Percentiles rank a stretch among this genome's conserved stretches.
Conservation (phyloP, 306 rosid genomes). For the Begonia peltatifolia region DNA sequence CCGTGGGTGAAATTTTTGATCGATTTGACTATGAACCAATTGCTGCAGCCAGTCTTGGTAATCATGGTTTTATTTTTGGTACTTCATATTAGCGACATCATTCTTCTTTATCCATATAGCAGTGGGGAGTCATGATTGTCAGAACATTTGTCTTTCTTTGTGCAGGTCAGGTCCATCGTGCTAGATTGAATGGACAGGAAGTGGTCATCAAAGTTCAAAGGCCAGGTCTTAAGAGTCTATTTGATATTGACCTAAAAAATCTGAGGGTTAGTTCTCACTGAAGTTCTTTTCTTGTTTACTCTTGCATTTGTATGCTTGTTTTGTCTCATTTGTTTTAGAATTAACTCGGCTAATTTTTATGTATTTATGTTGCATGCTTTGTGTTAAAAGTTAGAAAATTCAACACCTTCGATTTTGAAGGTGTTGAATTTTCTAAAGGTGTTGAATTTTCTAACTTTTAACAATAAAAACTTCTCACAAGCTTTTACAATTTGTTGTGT, state of each 20-base stretch:
- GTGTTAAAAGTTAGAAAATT: no score
- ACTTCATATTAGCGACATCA: neutral
- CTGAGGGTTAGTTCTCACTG: constrained; percentile 69
- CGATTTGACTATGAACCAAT: constrained; percentile 86
- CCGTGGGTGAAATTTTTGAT: constrained; percentile 53
- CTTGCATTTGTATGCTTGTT: neutral
- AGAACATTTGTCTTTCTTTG: constrained; percentile 8
- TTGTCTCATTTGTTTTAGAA: constrained; percentile 4
- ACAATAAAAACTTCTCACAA: neutral
- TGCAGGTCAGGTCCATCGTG: constrained; percentile 99
- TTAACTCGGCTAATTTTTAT: neutral
- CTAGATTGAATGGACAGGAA: constrained; percentile 67
- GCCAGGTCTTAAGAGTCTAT: constrained; percentile 94
- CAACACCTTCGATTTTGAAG: no score
- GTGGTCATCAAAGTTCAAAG: constrained; percentile 94
- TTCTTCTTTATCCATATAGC: no score
- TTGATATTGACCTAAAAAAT: constrained; percentile 91
- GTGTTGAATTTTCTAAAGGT: no score
- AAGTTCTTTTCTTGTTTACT: neutral
- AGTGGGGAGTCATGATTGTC: neutral
- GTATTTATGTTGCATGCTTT: neutral
- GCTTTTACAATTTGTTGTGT: constrained; percentile 3
- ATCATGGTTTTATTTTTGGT: constrained; percentile 8
- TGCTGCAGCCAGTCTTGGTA: constrained; percentile 99
- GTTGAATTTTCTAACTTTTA: neutral